These are phyloP conservation scores for Schizosaccharomyces pombe DNA, from an alignment of 805 yeast genomes.

Conservation along the genomic window DNA sequence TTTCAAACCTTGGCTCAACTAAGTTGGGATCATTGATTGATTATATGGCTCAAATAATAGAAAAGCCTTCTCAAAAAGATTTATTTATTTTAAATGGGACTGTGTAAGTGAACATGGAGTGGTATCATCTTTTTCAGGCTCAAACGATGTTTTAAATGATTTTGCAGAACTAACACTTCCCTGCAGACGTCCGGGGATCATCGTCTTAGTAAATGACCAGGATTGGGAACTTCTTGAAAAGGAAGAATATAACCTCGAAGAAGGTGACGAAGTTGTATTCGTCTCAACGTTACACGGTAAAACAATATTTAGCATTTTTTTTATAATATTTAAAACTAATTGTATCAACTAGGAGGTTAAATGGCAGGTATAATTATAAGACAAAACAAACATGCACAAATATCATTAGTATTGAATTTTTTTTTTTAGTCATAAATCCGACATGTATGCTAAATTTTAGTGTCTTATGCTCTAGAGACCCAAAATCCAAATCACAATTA, in stretches of 20 bases:
- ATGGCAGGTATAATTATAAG: too few species aligned
- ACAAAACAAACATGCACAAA: too few species aligned
- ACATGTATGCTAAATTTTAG: too few species aligned
- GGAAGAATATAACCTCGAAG: neutral
- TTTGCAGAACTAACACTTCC: neutral
- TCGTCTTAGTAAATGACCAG: conserved; percentile 3
- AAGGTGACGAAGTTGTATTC: neutral
- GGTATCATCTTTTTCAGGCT: too few species aligned
- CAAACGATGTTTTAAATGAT: neutral
- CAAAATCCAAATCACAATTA: too few species aligned
- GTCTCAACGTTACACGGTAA: conserved; percentile 3
- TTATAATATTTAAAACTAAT: too few species aligned
- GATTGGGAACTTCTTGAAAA: conserved; percentile 3
- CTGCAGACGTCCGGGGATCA: conserved; percentile 1
- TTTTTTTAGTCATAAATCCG: too few species aligned
- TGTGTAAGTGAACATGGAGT: neutral
- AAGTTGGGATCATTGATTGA: neutral
- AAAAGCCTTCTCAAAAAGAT: neutral
- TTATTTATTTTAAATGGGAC: neutral
- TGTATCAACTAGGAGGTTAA: neutral
- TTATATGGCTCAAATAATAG: neutral
- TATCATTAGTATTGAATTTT: too few species aligned
- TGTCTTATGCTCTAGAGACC: too few species aligned
- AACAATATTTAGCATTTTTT: too few species aligned
- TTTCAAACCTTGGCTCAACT: neutral